phyloP scores from a whole-genome alignment of 176 grass and related monocot species.

The Musa beccarii region DNA sequence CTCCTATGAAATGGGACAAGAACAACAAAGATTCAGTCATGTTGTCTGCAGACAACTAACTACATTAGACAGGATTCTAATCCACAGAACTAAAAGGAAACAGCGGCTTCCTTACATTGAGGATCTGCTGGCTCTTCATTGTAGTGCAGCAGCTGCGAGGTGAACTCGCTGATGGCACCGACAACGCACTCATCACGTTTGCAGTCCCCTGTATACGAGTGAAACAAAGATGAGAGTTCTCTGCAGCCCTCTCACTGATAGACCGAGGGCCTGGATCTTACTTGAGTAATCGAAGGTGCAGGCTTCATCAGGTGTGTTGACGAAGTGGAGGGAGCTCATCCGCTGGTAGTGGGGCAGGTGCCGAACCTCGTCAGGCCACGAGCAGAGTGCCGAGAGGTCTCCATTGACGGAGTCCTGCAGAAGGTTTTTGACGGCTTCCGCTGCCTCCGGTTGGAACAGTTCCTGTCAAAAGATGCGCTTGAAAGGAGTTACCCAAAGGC shows the following conservation, averaged over 20 bases:
- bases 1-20: slow-evolving; percentile 88
- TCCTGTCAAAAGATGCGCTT: slow-evolving; percentile 22
- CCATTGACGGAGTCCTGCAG: slow-evolving; percentile 54
- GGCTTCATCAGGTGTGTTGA: slow-evolving; percentile 70
- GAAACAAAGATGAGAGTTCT: no score
- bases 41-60: slow-evolving; percentile 43
- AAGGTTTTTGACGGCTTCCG: slow-evolving; percentile 56
- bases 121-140: slow-evolving; percentile 59
- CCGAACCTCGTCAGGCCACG: slow-evolving; percentile 78
- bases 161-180: slow-evolving; percentile 80
- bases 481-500: no score
- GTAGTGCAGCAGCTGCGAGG: slow-evolving; percentile 70
- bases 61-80: background rate
- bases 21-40: slow-evolving; percentile 77
- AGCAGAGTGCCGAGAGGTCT: slow-evolving; percentile 62
- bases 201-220: slow-evolving; percentile 47
- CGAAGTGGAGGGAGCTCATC: slow-evolving; percentile 74
- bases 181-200: slow-evolving; percentile 69
- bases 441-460: slow-evolving; percentile 48
- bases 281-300: slow-evolving; percentile 75
- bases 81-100: background rate
- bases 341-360: slow-evolving; percentile 72
- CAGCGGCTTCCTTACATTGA: slow-evolving; percentile 34
- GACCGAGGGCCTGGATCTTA: slow-evolving; percentile 11
- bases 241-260: background rate